Conservation (phyloP, 495 filamentous ascomycete species). For the Aspergillus ellipticus region DNA sequence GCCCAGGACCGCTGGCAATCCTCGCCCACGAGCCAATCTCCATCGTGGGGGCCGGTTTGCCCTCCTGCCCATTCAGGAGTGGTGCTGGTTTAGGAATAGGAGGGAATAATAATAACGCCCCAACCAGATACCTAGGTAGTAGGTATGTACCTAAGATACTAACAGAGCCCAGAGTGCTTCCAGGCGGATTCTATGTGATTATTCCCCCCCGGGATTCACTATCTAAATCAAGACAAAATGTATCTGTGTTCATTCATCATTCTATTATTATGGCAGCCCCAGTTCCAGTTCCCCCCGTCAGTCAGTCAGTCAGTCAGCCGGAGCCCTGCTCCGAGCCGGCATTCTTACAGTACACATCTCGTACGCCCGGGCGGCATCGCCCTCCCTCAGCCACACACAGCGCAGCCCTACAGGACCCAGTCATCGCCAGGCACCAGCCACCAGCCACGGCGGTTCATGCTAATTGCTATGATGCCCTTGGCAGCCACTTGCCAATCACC, state of each 20-base stretch:
- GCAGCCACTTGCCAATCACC: not conserved
- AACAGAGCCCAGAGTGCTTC: no score
- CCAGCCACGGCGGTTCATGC: constrained; percentile 13
- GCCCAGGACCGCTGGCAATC: not conserved
- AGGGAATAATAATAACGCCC: no score
- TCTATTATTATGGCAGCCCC: not conserved
- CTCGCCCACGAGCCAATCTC: not conserved
- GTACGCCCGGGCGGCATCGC: constrained; percentile 3
- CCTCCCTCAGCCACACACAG: constrained; percentile 20
- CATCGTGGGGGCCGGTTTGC: not conserved
- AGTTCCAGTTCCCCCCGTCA: no score
- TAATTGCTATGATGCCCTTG: not conserved
- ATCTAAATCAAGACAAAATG: no score
- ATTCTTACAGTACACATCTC: constrained; percentile 13
- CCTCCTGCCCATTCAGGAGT: no score
- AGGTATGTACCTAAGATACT: no score
- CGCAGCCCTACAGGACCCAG: constrained; percentile 22
- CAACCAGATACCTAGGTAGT: not conserved
- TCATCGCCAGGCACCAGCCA: constrained; percentile 13
- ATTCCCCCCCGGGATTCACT: no score
- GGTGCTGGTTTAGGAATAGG: no score
- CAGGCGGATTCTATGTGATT: no score
- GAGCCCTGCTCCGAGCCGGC: constrained; percentile 1
- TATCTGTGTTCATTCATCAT: not conserved
- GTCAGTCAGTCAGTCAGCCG: not conserved